Base-by-base conservation (phyloP, 768 basidiomycete species). In the Krasilnikovozyma curviuscula region DNA sequence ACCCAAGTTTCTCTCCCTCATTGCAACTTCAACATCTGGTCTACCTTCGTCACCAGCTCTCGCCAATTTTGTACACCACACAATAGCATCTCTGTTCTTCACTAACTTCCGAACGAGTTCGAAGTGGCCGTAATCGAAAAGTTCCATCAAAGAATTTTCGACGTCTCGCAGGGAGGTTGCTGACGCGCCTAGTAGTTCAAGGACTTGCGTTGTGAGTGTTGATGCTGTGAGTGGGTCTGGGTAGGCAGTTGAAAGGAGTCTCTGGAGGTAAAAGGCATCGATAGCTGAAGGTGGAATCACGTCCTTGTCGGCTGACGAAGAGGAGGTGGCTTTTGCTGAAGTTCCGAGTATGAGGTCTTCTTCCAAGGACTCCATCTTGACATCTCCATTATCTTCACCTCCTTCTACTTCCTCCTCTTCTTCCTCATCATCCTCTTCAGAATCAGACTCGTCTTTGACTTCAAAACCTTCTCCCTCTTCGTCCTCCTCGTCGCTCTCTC, bases 241-340 rank as follows among this genome's bases (percentile, higher is more conserved):
- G 59, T 93, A 95, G 13, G 86, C 72, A 60, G 84, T 78, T 0
- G 83, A 76, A 43, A 97, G 78, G 50, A 91, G 81, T 1, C 89
- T 79, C 60, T 98, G 93, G 0, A 98, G 84, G 89, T 89, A 98
- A 76, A 97, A 97, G 24, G 76, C 91, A 63, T 98, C 91, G 58
- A 98, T 78, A 43, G 78, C 73, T 53, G 93, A 85, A 0, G 88
- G 86, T 0, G 85, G 79, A 33, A 97, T 79, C 45, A 77, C 68
- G 56, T 84, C 83, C 56, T 78, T 77, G 65, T 83, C 78, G 38
- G 68, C 69, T 6, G 37, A 27, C 8, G 39, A 37, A 19, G 28
- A 31, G 40, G 41, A 19, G 8, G 39, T 29, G 8, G 31, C n/a
- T n/a, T n/a, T n/a, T n/a, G n/a, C 12, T n/a, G 34, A 1, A 10